Base-by-base conservation (phyloP, 2,329 filamentous ascomycete genomes). In the Aureobasidium sp. region DNA sequence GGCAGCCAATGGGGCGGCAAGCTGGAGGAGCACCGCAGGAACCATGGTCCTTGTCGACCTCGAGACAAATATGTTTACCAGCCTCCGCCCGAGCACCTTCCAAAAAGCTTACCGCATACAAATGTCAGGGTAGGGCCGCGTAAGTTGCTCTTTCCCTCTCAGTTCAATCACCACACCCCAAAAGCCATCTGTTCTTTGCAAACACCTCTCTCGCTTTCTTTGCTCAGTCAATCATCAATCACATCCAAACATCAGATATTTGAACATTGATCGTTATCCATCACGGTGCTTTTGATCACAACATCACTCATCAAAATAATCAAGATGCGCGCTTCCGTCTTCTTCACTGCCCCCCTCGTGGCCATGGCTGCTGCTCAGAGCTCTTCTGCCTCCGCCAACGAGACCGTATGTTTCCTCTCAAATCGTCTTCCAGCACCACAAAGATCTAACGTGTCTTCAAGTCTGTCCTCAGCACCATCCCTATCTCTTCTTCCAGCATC, bases 311-410 rank as follows among this genome's bases (percentile, higher is more conserved):
- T 22, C 39, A 35, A 44, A 17, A 61, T 7, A n/a, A 63, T 69
- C 73, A 77, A 70, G 39, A 81, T 81, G 78, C 79, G 76, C 72
- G 70, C 72, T 70, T 75, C 76, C 35, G 66, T 76, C 67, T 63
- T 80, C 70, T 63, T 78, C 68, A 60, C 68, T 66, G 74, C 68
- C 72, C 77, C 70, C 67, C 77, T 74, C 72, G 74, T 70, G 65
- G 78, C 74, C 62, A 69, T 76, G 56, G 78, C 72, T 47, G 67
- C 73, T 63, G 75, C 75, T 37, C 74, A 77, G 67, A 67, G 67
- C 61, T 67, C 67, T 3, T 7, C 50, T 14, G 27, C 53, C n/a
- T 7, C 50, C 6, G 27, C 53, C 29, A 57, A 57, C 12, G 53
- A 57, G 40, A 57, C 53, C 12, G 52, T 56, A 56, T 9, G 52